Evolutionary conservation across 257 asterid genomes (phyloP), one percentile per base, ranked within the genome.

Genomic region (Datura wrightii): DNA sequence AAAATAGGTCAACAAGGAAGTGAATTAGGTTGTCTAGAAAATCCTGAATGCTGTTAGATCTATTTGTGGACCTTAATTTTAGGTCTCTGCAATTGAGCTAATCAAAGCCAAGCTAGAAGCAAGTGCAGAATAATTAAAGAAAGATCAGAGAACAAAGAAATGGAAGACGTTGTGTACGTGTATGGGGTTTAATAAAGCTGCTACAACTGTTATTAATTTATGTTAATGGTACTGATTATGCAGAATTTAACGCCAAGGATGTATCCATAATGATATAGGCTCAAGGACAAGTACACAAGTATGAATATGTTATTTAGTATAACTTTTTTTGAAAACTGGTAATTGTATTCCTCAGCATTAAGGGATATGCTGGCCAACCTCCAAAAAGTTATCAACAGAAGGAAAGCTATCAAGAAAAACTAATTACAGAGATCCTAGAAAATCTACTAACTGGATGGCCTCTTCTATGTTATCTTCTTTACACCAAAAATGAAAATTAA

Each of bases 211-310:
- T 63, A 63, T 34, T 63, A 63, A 63, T 31, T 63, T 10, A 10
- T 39, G 71, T 31, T 31, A 63, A 63, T 63, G 71, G 71, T 10
- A 63, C 71, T 63, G n/a, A 31, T 63, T 31, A 31, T 63, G 71
- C 71, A 5, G 4, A 15, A 56, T 56, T 18, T 16, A 56, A 56
- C 3, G 24, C 63, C 16, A 56, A 56, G 14, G 19, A 55, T 16
- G 10, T 56, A 16, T 16, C 31, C 36, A 5, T 8, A 63, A 5
- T 2, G 42, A 42, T 63, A 63, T 24, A 63, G 71, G 71, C 71
- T 63, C 31, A 24, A 24, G 31, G 31, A 24, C 71, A 31, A 5
- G 41, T 31, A 31, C 71, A 31, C 11, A 34, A 34, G 8, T 63
- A 63, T 63, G 42, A 31, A 63, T 31, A 63, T 34, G 31, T 31